Evolutionary conservation across 2,329 filamentous ascomycete species (phyloP).

Genomic region (Parastagonospora nodorum): DNA sequence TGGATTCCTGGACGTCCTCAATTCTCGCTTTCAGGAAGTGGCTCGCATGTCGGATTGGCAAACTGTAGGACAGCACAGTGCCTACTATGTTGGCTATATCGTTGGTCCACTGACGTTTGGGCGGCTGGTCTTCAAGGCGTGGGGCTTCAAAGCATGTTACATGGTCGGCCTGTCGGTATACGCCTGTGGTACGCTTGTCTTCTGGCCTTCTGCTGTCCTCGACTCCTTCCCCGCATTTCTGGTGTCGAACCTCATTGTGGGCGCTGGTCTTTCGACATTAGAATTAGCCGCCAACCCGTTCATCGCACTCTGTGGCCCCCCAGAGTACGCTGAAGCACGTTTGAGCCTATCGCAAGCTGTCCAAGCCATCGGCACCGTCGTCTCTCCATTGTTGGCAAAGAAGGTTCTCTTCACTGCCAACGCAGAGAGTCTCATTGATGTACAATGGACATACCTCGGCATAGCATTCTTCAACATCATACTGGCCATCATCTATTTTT

Average conservation of each 20-base stretch:
- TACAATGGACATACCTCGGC: conserved; percentile 69
- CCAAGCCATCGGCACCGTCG: conserved; percentile 64
- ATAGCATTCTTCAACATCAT: conserved; percentile 65
- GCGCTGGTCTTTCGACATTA: conserved; percentile 63
- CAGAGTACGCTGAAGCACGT: conserved; percentile 64
- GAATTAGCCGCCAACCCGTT: conserved; percentile 67
- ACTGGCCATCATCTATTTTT: conserved; percentile 64
- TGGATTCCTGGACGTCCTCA: conserved; percentile 81
- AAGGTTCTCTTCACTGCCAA: conserved; percentile 61
- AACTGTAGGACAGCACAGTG: conserved; percentile 69
- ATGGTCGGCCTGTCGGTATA: conserved; percentile 66
- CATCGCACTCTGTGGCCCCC: conserved; percentile 65
- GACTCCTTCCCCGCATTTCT: conserved; percentile 65
- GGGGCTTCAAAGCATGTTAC: conserved; percentile 67
- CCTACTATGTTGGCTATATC: conserved; percentile 75
- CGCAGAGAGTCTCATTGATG: conserved; percentile 60
- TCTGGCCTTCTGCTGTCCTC: conserved; percentile 68
- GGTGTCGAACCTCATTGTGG: conserved; percentile 67
- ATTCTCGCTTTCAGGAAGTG: conserved; percentile 69
- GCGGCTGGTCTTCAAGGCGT: conserved; percentile 59
- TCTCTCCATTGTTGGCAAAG: conserved; percentile 64
- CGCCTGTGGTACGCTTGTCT: conserved; percentile 64
- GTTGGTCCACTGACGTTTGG: conserved; percentile 72
- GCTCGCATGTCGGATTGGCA: conserved; percentile 66
- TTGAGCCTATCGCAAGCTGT: conserved; percentile 66